phyloP scores from a whole-genome alignment of 1,284 basidiomycete species.

The Cryptococcus sp. region DNA sequence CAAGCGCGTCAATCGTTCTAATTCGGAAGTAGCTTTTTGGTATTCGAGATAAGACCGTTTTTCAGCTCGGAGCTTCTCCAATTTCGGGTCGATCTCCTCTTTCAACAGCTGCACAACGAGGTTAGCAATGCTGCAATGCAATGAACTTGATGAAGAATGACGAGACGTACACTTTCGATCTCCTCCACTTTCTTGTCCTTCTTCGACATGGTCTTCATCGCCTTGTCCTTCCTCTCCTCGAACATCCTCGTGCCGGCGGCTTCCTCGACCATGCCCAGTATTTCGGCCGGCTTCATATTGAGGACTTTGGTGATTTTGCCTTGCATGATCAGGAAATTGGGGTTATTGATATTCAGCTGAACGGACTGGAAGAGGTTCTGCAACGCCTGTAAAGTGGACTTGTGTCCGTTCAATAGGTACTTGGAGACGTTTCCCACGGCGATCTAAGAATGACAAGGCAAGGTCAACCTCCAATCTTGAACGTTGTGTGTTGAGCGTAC shows the following conservation, averaged over 20 bases:
- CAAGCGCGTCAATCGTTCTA: constrained; percentile 83
- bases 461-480: constrained; percentile 1
- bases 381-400: constrained; percentile 81
- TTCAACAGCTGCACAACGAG: constrained; percentile 60
- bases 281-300: constrained; percentile 98
- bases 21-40: constrained; percentile 84
- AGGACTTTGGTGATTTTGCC: constrained; percentile 94
- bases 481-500: constrained; percentile 55
- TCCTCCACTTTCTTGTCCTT: constrained; percentile 97
- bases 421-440: constrained; percentile 93
- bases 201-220: constrained; percentile 93
- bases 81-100: constrained; percentile 94
- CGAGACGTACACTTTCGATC: constrained; percentile 62
- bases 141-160: not conserved
- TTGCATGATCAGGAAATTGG: constrained; percentile 99
- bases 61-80: constrained; percentile 86
- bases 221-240: constrained; percentile 97
- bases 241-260: constrained; percentile 99
- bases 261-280: constrained; percentile 98
- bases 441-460: constrained; percentile 61
- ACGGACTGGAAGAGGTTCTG: constrained; percentile 96
- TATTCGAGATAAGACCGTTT: constrained; percentile 88
- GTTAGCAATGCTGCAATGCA: not conserved
- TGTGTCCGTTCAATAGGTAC: constrained; percentile 96
- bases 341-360: constrained; percentile 99